A percentile compares a stretch with the other conserved stretches of the same genome.
phyloP scores from a whole-genome alignment of 2,329 filamentous ascomycete genomes.

The Stachybotrys chartarum region DNA sequence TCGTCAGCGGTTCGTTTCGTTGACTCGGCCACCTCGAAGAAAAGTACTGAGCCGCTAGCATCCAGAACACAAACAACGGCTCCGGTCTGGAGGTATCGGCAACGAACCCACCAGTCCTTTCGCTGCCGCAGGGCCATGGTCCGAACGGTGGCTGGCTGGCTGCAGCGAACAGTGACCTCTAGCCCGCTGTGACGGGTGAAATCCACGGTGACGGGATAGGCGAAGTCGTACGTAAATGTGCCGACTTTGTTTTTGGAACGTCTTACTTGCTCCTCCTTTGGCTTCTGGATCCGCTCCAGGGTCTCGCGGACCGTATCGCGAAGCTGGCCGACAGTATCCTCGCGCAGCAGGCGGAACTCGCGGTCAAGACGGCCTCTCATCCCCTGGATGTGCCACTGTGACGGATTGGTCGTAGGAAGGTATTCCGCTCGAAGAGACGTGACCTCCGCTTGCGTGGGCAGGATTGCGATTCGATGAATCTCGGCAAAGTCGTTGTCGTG shows the following conservation, averaged over 20 bases:
- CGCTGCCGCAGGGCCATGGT: constrained; percentile 20
- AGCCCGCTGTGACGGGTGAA: constrained; percentile 34
- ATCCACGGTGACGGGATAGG: constrained; percentile 18
- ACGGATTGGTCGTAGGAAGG: constrained; percentile 30
- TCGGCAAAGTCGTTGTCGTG: constrained; percentile 44
- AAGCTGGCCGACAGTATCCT: constrained; percentile 48
- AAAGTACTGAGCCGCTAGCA: constrained; percentile 27
- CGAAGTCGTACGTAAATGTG: constrained; percentile 17
- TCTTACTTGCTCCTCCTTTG: constrained; percentile 1
- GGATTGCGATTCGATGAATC: constrained; percentile 38
- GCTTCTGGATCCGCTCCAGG: constrained; percentile 22
- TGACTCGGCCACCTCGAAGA: constrained; percentile 28
- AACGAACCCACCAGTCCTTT: constrained; percentile 42
- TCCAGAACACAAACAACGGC: constrained; percentile 42
- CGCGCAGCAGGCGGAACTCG: constrained; percentile 48
- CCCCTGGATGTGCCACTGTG: constrained; percentile 26
- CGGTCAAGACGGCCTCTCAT: constrained; percentile 42
- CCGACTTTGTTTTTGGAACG: constrained; percentile 17
- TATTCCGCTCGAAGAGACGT: constrained; percentile 33
- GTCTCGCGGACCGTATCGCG: constrained; percentile 38
- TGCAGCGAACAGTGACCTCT: constrained; percentile 35
- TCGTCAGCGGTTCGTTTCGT: constrained; percentile 9
- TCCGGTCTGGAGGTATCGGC: constrained; percentile 40
- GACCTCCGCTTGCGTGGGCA: constrained; percentile 43
- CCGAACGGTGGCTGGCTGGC: constrained; percentile 29